Evolutionary conservation across 2,329 filamentous ascomycete species (phyloP), one percentile per base, ranked within the genome.

Genomic region (Cladophialophora immunda): DNA sequence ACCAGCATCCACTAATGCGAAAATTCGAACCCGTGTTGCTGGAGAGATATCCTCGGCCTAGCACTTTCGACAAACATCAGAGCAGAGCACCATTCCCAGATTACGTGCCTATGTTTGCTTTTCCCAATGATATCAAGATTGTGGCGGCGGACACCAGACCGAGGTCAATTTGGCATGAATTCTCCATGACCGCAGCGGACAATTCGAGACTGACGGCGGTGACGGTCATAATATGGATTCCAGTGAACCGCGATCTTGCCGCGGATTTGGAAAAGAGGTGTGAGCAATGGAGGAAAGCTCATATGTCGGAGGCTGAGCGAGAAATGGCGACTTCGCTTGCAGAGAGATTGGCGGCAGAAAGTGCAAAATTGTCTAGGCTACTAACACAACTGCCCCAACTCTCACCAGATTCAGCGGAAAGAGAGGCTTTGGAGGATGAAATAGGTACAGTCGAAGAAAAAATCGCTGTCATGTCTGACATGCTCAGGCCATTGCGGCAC

Each of bases 101-200:
- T 76, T 99, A 97, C 75, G 93, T 99, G 19, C 95, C 95, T 64
- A 98, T 99, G 95, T 99, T 99, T 79, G 94, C 95, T 62, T 99
- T 98, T 75, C 95, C 95, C 54, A 97, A 98, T 79, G 95, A 99
- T 78, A 95, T 99, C 73, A 93, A 93, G 70, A 95, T 99, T 60
- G 92, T 98, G 9, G 97, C 95, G 1, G 94, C 94, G 1, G 95
- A 99, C 75, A 93, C 97, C 77, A 87, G 94, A 68, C 95, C 95
- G 0, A 87, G 93, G 68, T 94, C 95, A n/a, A 97, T 94, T 27
- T 99, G 95, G 95, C 95, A 99, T 80, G 95, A 95, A 57, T 99
- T 99, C 76, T 94, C 93, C 69, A 98, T 99, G 95, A 99, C 95
- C 1, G 91, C 91, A 25, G 92, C 92, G 64, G 94, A 98, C 76